Evolutionary conservation across 1,284 basidiomycete species (phyloP).

Genomic region (Malassezia nana): DNA sequence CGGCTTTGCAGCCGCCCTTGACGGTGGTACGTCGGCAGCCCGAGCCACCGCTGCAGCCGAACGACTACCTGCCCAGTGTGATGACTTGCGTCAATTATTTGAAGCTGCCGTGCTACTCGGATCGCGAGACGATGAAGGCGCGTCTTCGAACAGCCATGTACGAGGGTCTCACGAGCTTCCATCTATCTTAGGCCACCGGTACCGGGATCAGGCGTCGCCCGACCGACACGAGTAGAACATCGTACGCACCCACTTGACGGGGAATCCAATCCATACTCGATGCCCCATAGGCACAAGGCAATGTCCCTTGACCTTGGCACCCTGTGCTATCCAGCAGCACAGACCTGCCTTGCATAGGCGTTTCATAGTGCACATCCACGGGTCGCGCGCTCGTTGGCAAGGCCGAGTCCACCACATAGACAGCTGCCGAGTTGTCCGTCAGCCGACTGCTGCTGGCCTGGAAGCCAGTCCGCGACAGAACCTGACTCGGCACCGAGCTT

Average conservation of each 20-base stretch:
- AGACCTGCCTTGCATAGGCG: neutral
- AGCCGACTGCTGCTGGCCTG: neutral
- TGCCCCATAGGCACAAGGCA: slow-evolving; percentile 3
- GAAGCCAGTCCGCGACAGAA: neutral
- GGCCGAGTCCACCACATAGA: slow-evolving; percentile 13
- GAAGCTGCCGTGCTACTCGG: slow-evolving; percentile 44
- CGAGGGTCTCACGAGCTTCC: slow-evolving; percentile 43
- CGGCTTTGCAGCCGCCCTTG: slow-evolving; percentile 80
- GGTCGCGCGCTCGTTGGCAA: slow-evolving; percentile 8
- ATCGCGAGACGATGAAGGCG: slow-evolving; percentile 34
- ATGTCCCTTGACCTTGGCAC: neutral
- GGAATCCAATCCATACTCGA: slow-evolving; percentile 9
- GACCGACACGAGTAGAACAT: slow-evolving; percentile 12
- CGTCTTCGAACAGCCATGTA: slow-evolving; percentile 39
- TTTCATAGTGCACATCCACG: slow-evolving; percentile 3
- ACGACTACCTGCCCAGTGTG: slow-evolving; percentile 90
- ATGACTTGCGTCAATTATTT: slow-evolving; percentile 88
- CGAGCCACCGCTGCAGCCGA: slow-evolving; percentile 64
- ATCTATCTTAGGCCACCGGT: slow-evolving; percentile 35
- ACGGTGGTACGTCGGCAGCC: slow-evolving; percentile 96
- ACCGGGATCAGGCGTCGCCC: slow-evolving; percentile 5
- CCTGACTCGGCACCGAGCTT: neutral
- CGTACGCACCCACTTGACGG: slow-evolving; percentile 7
- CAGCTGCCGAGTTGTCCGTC: neutral
- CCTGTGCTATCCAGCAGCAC: slow-evolving; percentile 8